These are phyloP conservation scores for Diaporthe citriasiana DNA, from an alignment of 2,329 filamentous ascomycete species.

Conservation along the genomic window DNA sequence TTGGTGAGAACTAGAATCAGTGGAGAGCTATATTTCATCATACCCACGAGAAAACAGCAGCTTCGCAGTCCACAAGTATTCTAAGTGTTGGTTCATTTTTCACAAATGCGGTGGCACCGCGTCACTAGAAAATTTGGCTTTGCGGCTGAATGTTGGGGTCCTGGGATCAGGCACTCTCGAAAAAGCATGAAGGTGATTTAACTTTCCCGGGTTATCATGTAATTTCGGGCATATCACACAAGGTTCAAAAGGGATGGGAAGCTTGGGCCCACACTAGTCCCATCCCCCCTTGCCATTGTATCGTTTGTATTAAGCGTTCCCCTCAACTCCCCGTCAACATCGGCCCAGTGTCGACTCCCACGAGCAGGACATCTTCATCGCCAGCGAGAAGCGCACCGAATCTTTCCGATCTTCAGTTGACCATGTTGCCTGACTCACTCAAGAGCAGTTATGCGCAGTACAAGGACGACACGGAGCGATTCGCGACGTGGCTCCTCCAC, in stretches of 20 bases:
- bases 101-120: too few relatives aligned
- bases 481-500: slow-evolving; percentile 18
- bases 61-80: too few relatives aligned
- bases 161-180: neutral
- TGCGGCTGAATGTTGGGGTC: too few relatives aligned
- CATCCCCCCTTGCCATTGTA: neutral
- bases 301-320: neutral
- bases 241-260: neutral
- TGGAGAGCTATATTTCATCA: too few relatives aligned
- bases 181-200: neutral
- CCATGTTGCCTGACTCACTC: slow-evolving; percentile 5
- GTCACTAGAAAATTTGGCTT: too few relatives aligned
- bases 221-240: neutral
- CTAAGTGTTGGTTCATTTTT: too few relatives aligned
- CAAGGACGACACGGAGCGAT: slow-evolving; percentile 22
- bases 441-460: slow-evolving; percentile 15
- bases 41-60: too few relatives aligned
- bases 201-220: neutral
- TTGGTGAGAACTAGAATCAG: too few relatives aligned
- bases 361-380: neutral
- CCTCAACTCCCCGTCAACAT: neutral
- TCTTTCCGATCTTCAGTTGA: too few relatives aligned
- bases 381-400: neutral
- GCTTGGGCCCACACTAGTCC: neutral
- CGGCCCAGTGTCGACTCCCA: neutral